Base-by-base conservation (phyloP, 2,329 filamentous ascomycete species). In the Moelleriella libera region DNA sequence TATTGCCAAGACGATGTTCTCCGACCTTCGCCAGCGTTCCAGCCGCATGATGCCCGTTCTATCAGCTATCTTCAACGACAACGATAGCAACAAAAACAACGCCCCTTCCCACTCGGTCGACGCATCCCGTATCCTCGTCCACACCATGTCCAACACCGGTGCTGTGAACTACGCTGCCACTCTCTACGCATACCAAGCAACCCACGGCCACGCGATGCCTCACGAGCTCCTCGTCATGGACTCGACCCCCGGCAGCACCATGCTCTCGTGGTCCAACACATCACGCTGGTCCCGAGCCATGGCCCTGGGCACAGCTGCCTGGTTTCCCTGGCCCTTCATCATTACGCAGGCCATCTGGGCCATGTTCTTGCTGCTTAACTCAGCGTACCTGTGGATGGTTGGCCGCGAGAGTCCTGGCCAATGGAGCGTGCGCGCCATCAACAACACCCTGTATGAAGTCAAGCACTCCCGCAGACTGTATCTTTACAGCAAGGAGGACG, bases 121-220 rank as follows among this genome's bases (percentile, higher is more conserved):
- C 28, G 49, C 57, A 6, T 37, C 41, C 34, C n/a, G 66, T 2
- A 60, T 79, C 10, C 59, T 78, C 14, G 56, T 74, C 1, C 75
- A 79, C 48, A 62, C 64, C 52, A 76, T 80, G 68, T 79, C 75
- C 50, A 80, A 78, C 57, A 77, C 75, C 0, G 76, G 76, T 11
- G 72, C 68, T 12, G 74, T 75, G 48, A 74, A 71, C 62, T 66
- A 68, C 45, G 72, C 70, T 0, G 67, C 73, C 1, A 68, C 70
- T 0, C 55, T 76, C 10, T 65, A 74, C 50, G 70, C 67, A 0
- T 76, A 71, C 56, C 58, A 58, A 4, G 55, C 68, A 14, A 59
- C 55, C 5, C 58, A 66, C 55, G 61, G 58, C 14, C 51, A 60
- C 31, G 51, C 62, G 21, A 58, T 77, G 51, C 73, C 72, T 2